Conservation (phyloP, 148 eudicot species). For the Fagopyrum esculentum region DNA sequence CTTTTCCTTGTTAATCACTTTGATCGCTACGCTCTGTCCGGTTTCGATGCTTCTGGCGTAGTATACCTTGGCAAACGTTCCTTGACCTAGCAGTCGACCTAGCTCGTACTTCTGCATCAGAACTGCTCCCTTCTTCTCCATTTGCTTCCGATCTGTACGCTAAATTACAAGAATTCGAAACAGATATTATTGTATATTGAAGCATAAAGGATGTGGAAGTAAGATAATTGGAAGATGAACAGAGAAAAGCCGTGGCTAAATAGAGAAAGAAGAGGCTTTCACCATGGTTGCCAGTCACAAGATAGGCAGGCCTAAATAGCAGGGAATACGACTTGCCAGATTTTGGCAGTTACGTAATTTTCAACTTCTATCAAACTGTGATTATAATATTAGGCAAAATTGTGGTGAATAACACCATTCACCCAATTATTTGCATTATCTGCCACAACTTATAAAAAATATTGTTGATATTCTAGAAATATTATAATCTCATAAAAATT, state of each 20-base stretch:
- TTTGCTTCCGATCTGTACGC: neutral
- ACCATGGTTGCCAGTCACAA: too few species aligned
- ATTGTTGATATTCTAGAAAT: too few species aligned
- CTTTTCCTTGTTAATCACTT: conserved; percentile 64
- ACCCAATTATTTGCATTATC: too few species aligned
- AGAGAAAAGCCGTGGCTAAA: neutral
- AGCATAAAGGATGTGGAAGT: neutral
- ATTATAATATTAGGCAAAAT: too few species aligned
- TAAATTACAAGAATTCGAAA: neutral
- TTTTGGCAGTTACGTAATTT: too few species aligned
- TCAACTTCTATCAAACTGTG: too few species aligned
- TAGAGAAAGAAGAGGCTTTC: too few species aligned
- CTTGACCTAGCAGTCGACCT: conserved; percentile 65
- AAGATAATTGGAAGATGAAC: neutral
- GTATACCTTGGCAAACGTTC: conserved; percentile 73
- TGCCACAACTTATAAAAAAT: too few species aligned
- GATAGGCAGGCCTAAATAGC: too few species aligned
- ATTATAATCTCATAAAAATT: too few species aligned
- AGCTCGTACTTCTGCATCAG: conserved; percentile 64
- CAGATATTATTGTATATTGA: neutral
- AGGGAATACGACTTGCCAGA: too few species aligned
- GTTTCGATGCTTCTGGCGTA: conserved; percentile 41
- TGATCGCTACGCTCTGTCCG: conserved; percentile 56
- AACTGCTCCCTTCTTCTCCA: conserved; percentile 50
- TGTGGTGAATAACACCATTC: too few species aligned